Conservation (phyloP, 2,329 filamentous ascomycete species). For the Xylaria sp. region DNA sequence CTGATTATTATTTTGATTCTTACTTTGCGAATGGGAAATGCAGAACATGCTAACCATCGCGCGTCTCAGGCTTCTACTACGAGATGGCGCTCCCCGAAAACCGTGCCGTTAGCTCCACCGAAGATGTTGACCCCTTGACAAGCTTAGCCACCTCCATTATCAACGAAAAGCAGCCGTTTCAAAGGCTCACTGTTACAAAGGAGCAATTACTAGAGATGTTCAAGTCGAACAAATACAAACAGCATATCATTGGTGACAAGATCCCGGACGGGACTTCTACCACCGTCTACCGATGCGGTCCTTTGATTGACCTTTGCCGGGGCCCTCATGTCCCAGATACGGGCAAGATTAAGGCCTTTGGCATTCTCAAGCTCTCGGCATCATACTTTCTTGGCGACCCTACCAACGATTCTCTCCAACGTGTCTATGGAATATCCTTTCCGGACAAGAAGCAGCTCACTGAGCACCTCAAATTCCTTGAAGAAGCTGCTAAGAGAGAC, state of each 20-base stretch:
- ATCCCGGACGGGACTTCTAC: slow-evolving; percentile 89
- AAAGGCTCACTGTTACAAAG: slow-evolving; percentile 35
- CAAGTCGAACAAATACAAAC: slow-evolving; percentile 93
- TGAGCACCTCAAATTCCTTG: slow-evolving; percentile 93
- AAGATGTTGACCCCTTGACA: slow-evolving; percentile 33
- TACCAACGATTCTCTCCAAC: slow-evolving; percentile 92
- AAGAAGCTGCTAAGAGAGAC: slow-evolving; percentile 97
- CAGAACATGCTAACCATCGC: neutral
- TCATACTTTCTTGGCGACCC: slow-evolving; percentile 96
- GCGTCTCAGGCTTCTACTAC: slow-evolving; percentile 79
- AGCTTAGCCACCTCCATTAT: slow-evolving; percentile 29
- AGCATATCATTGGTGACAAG: slow-evolving; percentile 95
- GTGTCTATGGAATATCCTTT: slow-evolving; percentile 95
- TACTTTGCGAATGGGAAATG: neutral
- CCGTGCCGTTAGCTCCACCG: slow-evolving; percentile 33
- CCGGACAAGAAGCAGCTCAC: slow-evolving; percentile 95
- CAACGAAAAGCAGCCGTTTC: slow-evolving; percentile 38
- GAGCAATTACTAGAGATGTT: slow-evolving; percentile 61
- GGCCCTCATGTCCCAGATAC: slow-evolving; percentile 96
- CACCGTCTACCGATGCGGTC: slow-evolving; percentile 94
- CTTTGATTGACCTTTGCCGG: slow-evolving; percentile 93
- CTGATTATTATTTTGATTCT: too few relatives aligned
- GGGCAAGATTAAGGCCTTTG: slow-evolving; percentile 92
- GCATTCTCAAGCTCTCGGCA: slow-evolving; percentile 80
- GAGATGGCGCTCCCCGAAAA: slow-evolving; percentile 81